phyloP scores from a whole-genome alignment of 257 asterid genomes.

The Solanum neorickii region DNA sequence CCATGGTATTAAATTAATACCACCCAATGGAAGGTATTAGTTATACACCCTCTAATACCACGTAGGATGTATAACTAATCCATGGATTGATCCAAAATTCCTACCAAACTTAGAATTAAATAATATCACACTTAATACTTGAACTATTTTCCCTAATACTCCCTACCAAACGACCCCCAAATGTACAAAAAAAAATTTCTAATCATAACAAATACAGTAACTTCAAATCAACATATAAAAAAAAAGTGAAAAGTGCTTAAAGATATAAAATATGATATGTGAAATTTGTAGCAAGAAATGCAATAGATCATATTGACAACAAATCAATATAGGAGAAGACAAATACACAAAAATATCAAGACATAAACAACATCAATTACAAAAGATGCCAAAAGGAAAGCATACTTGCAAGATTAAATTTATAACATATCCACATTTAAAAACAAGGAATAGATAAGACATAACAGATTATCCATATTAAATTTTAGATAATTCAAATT shows the following conservation, averaged over 20 bases:
- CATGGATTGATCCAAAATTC: too few species aligned
- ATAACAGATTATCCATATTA: neutral
- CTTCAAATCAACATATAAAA: neutral
- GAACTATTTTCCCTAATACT: too few species aligned
- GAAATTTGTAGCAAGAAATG: neutral
- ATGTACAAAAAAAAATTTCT: neutral
- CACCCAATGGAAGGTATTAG: too few species aligned
- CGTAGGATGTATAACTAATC: too few species aligned
- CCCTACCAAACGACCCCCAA: neutral
- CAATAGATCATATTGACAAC: neutral
- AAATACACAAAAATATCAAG: neutral
- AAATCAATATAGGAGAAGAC: neutral
- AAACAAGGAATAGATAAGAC: neutral
- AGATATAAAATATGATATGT: neutral
- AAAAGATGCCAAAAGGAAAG: neutral
- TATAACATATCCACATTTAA: neutral
- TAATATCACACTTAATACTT: too few species aligned
- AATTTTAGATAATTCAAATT: neutral
- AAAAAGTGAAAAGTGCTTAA: neutral
- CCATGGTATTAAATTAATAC: too few species aligned
- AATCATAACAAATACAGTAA: neutral
- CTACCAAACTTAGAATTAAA: too few species aligned
- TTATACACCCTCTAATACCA: too few species aligned
- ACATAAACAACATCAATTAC: neutral
- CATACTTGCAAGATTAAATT: neutral